phyloP scores from a whole-genome alignment of 192 early-diverging fungal genomes.

The Globomyces pollinis-pini region DNA sequence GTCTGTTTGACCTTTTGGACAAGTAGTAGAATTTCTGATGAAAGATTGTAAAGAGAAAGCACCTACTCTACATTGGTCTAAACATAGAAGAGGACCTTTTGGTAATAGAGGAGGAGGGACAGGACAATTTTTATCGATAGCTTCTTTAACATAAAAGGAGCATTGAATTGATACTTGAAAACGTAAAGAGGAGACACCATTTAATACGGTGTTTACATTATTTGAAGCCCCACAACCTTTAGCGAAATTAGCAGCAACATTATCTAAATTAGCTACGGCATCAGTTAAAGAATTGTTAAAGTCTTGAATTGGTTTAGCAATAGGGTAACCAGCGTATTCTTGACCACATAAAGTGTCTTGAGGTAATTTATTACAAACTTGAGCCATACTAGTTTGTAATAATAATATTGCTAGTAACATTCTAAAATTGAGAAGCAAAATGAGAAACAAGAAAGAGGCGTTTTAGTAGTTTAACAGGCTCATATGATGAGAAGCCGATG shows the following conservation, averaged over 20 bases:
- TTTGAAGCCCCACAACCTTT: no score
- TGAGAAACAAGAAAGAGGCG: no score
- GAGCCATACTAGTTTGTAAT: background rate
- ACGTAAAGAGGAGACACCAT: background rate
- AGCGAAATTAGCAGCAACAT: background rate
- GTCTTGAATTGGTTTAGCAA: background rate
- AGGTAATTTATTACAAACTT: background rate
- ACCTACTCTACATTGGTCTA: slow-evolving; percentile 9
- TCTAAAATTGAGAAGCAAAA: no score
- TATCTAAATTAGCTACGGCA: background rate
- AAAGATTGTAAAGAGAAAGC: slow-evolving; percentile 4
- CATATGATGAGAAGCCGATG: no score
- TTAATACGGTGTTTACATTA: background rate
- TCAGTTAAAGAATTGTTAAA: background rate
- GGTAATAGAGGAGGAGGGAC: background rate
- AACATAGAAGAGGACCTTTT: slow-evolving; percentile 9
- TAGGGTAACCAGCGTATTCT: background rate
- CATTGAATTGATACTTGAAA: slow-evolving; percentile 8
- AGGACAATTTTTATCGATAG: background rate
- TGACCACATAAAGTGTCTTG: background rate
- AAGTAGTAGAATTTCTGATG: slow-evolving; percentile 4
- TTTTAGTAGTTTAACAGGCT: no score
- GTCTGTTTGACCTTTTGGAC: slow-evolving; percentile 12
- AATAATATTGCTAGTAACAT: no score
- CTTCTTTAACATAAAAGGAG: background rate